phyloP scores from a whole-genome alignment of 225 moss, liverwort and hornwort genomes.

The Climacium dendroides region DNA sequence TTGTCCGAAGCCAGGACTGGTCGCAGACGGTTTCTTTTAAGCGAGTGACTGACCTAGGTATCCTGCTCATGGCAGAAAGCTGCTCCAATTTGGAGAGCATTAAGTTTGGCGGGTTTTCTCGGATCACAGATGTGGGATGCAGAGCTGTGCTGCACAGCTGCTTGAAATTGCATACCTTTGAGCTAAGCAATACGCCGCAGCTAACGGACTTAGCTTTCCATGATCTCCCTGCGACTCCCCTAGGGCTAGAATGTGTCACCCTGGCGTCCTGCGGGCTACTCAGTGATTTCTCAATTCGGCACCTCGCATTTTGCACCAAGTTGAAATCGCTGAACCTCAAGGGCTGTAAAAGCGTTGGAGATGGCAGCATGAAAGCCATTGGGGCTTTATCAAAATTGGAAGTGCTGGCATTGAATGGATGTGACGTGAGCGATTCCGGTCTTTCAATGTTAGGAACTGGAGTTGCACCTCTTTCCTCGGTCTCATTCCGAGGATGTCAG shows the following conservation, averaged over 20 bases:
- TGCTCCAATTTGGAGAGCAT: slow-evolving; percentile 68
- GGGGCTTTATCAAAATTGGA: slow-evolving; percentile 47
- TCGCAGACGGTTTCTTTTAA: slow-evolving; percentile 65
- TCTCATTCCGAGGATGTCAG: slow-evolving; percentile 72
- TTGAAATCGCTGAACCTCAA: slow-evolving; percentile 68
- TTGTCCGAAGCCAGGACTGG: slow-evolving; percentile 83
- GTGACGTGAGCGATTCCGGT: slow-evolving; percentile 68
- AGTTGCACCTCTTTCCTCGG: slow-evolving; percentile 32
- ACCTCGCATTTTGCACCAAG: slow-evolving; percentile 56
- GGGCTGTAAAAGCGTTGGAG: slow-evolving; percentile 87
- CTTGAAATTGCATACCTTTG: slow-evolving; percentile 62
- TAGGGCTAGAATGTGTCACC: slow-evolving; percentile 63
- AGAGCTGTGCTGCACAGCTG: slow-evolving; percentile 76
- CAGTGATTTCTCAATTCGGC: slow-evolving; percentile 62
- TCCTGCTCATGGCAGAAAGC: slow-evolving; percentile 70
- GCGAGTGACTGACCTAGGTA: slow-evolving; percentile 83
- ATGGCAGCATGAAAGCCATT: slow-evolving; percentile 70
- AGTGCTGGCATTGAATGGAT: slow-evolving; percentile 57
- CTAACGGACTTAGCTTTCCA: slow-evolving; percentile 85
- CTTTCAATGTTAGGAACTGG: slow-evolving; percentile 53
- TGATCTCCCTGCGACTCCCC: slow-evolving; percentile 69
- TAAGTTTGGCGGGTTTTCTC: slow-evolving; percentile 77
- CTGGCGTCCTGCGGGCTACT: slow-evolving; percentile 76
- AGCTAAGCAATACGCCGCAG: slow-evolving; percentile 75
- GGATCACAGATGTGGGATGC: slow-evolving; percentile 86